Evolutionary conservation across 129 eudicot species (phyloP).

Genomic region (Lactuca saligna): DNA sequence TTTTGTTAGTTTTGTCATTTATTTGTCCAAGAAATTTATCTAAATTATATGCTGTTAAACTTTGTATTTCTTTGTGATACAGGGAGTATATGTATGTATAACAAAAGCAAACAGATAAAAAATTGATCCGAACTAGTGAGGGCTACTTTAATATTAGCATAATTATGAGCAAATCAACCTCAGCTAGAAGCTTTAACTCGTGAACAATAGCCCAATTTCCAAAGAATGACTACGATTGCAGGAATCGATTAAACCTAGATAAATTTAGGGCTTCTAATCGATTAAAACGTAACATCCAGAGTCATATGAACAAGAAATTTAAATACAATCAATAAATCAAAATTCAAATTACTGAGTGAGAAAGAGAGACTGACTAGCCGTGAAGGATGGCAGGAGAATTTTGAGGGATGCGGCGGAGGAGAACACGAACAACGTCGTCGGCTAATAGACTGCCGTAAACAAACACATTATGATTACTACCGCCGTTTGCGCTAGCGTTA

Average conservation of each 20-base stretch:
- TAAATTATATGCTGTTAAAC: background rate
- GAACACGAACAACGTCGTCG: slow-evolving; percentile 81
- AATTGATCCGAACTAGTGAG: background rate
- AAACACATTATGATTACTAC: slow-evolving; percentile 49
- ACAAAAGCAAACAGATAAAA: background rate
- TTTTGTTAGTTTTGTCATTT: background rate
- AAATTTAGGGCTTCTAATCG: background rate
- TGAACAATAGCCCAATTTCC: background rate
- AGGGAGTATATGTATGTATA: background rate
- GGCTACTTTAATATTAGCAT: slow-evolving; percentile 1
- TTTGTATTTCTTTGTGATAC: background rate
- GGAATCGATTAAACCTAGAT: background rate
- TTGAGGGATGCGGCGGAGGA: slow-evolving; percentile 68
- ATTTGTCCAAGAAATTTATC: background rate
- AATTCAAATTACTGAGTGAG: background rate
- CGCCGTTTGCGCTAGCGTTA: slow-evolving; percentile 11
- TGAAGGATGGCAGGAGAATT: slow-evolving; percentile 64
- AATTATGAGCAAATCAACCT: background rate
- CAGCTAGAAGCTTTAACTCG: background rate
- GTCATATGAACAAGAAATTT: background rate
- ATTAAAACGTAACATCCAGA: slow-evolving; percentile 11
- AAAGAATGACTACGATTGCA: slow-evolving; percentile 13
- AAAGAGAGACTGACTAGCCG: slow-evolving; percentile 52
- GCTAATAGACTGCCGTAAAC: slow-evolving; percentile 94
- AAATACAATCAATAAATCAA: slow-evolving; percentile 6